Conservation (phyloP, 1,284 basidiomycete species). For the Rugiboletus extremiorientalis region DNA sequence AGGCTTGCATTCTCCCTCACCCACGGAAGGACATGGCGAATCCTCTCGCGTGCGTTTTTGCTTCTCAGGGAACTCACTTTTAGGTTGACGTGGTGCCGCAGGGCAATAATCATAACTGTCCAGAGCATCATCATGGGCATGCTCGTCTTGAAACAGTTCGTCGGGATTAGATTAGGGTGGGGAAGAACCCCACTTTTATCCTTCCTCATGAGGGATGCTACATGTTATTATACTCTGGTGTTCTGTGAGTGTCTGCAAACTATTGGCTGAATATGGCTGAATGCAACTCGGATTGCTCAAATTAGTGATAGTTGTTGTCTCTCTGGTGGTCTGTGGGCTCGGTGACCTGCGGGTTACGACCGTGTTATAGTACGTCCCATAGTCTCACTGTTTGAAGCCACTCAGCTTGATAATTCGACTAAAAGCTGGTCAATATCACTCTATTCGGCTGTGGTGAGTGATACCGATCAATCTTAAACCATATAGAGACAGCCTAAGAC, state of each 20-base stretch:
- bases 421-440: too few species aligned
- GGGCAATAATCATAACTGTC: not conserved
- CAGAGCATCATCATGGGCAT: slow-evolving; percentile 14
- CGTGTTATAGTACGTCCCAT: not conserved
- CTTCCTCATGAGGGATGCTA: slow-evolving; percentile 18
- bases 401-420: too few species aligned
- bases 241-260: slow-evolving; percentile 14
- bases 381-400: too few species aligned
- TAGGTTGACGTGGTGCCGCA: slow-evolving; percentile 1
- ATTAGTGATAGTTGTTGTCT: slow-evolving; percentile 5
- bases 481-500: too few species aligned
- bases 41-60: not conserved
- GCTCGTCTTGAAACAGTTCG: slow-evolving; percentile 6
- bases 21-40: not conserved
- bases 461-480: too few species aligned
- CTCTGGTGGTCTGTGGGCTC: not conserved
- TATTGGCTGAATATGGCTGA: not conserved
- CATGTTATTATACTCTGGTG: slow-evolving; percentile 6
- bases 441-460: too few species aligned
- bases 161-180: slow-evolving; percentile 1
- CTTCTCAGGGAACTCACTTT: not conserved
- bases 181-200: slow-evolving; percentile 19
- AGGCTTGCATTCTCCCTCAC: slow-evolving; percentile 15
- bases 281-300: not conserved
- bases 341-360: not conserved